Conservation (phyloP, 192 early-diverging fungal species). For the Podila clonocystis region DNA sequence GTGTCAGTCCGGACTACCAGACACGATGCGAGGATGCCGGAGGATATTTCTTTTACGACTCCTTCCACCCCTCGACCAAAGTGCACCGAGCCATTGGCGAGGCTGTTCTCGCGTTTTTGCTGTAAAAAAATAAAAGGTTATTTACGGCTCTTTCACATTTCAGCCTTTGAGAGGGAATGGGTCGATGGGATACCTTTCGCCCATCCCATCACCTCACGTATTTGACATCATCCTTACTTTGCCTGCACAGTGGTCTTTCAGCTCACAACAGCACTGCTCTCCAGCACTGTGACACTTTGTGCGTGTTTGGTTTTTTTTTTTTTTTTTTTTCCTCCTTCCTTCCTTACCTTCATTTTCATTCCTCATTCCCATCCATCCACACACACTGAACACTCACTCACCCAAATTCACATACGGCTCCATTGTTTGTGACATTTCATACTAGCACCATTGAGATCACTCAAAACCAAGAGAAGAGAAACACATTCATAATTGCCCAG, state of each 20-base stretch:
- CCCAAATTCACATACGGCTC: neutral
- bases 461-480: no score
- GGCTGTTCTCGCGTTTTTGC: slow-evolving; percentile 5
- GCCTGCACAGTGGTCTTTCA: no score
- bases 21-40: slow-evolving; percentile 12
- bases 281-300: no score
- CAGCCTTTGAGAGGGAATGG: no score
- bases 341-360: neutral
- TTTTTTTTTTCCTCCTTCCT: neutral
- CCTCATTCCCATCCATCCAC: neutral
- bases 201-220: neutral
- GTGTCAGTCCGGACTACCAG: slow-evolving; percentile 11
- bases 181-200: neutral
- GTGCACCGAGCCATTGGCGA: slow-evolving; percentile 31
- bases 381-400: neutral
- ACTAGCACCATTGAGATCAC: no score
- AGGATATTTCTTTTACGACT: slow-evolving; percentile 26
- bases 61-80: slow-evolving; percentile 31
- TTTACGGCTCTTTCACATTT: neutral
- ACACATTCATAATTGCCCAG: no score
- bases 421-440: no score
- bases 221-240: no score
- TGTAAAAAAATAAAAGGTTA: neutral
- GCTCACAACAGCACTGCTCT: no score
- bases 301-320: neutral